Conservation (phyloP, 2,329 filamentous ascomycete genomes). For the Fusarium nurragi region DNA sequence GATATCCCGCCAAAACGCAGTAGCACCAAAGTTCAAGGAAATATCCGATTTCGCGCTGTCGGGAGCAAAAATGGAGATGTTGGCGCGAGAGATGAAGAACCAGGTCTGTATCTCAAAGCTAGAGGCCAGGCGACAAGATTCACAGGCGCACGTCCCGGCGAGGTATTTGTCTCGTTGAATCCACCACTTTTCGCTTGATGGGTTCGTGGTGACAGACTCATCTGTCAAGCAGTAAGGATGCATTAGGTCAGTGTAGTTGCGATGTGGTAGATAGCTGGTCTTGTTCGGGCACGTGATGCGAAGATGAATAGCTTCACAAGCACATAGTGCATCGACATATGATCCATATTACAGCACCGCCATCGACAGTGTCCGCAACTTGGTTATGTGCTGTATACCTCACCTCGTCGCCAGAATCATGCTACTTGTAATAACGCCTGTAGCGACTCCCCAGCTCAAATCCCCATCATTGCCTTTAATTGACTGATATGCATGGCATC, state of each 20-base stretch:
- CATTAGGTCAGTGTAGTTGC: conserved; percentile 60
- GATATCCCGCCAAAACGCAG: conserved; percentile 68
- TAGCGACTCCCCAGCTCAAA: conserved; percentile 50
- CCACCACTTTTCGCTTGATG: conserved; percentile 67
- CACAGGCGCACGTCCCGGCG: conserved; percentile 69
- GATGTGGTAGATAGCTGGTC: conserved; percentile 53
- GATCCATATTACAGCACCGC: conserved; percentile 50
- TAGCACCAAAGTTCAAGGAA: conserved; percentile 63
- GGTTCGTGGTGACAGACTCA: conserved; percentile 51
- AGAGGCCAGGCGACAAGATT: conserved; percentile 66
- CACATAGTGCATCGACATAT: conserved; percentile 42
- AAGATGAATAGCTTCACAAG: conserved; percentile 59
- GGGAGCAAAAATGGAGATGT: conserved; percentile 59
- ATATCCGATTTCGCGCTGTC: neutral
- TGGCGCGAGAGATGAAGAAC: conserved; percentile 69
- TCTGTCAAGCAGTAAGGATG: conserved; percentile 56
- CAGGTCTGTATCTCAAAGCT: conserved; percentile 73
- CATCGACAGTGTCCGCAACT: conserved; percentile 49
- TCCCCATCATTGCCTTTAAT: neutral
- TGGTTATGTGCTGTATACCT: conserved; percentile 33
- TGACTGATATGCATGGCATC: conserved; percentile 53
- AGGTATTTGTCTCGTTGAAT: conserved; percentile 63
- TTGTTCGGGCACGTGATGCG: conserved; percentile 64
- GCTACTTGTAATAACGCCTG: conserved; percentile 46
- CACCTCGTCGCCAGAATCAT: neutral